Conservation (phyloP, 1,284 basidiomycete species). For the Stygiomarasmius scandens region DNA sequence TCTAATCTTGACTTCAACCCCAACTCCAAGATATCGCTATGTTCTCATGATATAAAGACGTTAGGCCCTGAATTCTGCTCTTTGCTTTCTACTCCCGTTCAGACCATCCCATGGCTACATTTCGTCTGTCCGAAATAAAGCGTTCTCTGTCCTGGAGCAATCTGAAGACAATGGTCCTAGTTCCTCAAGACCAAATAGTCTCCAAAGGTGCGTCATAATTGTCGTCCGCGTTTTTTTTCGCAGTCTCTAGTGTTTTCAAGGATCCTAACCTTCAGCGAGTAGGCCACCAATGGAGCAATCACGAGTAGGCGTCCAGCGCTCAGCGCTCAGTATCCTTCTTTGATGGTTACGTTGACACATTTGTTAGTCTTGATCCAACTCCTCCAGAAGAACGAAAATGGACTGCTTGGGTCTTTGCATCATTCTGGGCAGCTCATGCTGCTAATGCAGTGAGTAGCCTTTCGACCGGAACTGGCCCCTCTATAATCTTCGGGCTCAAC, state of each 20-base stretch:
- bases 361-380: constrained; percentile 16
- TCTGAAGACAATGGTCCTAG: constrained; percentile 5
- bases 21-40: neutral
- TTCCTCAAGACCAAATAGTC: constrained; percentile 13
- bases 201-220: constrained; percentile 10
- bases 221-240: no score
- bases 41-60: neutral
- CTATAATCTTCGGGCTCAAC: neutral
- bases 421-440: constrained; percentile 19
- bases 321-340: neutral
- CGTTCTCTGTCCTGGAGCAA: neutral
- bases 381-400: constrained; percentile 20
- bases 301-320: constrained; percentile 12
- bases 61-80: neutral
- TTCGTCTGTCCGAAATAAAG: neutral
- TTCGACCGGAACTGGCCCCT: no score
- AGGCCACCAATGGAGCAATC: constrained; percentile 16
- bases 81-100: neutral
- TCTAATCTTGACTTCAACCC: no score
- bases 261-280: no score
- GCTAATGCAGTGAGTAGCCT: constrained; percentile 12
- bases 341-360: neutral
- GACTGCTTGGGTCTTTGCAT: constrained; percentile 14
- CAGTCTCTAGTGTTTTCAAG: no score
- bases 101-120: neutral